Conservation (phyloP, 2,329 filamentous ascomycete species). For the Aspergillus sp. region DNA sequence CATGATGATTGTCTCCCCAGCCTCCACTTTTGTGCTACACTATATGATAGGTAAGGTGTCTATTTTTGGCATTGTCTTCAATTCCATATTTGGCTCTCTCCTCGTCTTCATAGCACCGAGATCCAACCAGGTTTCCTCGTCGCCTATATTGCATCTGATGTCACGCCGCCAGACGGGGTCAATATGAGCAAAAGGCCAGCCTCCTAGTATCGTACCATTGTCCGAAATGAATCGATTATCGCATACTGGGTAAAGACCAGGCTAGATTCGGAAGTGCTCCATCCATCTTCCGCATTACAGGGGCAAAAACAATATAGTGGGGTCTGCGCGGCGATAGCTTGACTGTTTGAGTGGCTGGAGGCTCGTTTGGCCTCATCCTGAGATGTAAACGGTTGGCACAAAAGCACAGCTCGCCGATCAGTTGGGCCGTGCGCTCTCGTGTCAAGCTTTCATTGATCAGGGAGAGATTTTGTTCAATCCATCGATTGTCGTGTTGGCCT, state of each 20-base stretch:
- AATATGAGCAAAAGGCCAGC: not conserved
- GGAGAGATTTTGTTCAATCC: not conserved
- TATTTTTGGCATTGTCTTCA: not conserved
- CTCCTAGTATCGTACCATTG: not conserved
- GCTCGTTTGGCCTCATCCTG: not conserved
- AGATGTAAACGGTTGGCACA: not conserved
- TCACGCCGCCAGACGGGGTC: no score
- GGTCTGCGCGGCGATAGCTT: not conserved
- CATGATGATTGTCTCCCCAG: not conserved
- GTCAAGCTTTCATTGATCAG: conserved; percentile 1
- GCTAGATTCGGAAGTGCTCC: not conserved
- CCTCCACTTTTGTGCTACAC: not conserved
- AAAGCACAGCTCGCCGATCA: conserved; percentile 1
- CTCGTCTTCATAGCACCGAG: no score
- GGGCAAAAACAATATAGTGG: conserved; percentile 4
- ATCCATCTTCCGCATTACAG: not conserved
- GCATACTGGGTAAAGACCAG: not conserved
- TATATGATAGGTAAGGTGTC: not conserved
- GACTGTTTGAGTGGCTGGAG: conserved; percentile 5
- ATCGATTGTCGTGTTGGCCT: not conserved
- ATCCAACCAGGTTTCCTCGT: not conserved
- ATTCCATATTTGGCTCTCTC: no score
- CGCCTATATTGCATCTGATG: not conserved
- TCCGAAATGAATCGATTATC: not conserved
- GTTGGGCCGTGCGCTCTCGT: not conserved